Base-by-base conservation (phyloP, 495 filamentous ascomycete genomes). In the Acidiella bohemica region DNA sequence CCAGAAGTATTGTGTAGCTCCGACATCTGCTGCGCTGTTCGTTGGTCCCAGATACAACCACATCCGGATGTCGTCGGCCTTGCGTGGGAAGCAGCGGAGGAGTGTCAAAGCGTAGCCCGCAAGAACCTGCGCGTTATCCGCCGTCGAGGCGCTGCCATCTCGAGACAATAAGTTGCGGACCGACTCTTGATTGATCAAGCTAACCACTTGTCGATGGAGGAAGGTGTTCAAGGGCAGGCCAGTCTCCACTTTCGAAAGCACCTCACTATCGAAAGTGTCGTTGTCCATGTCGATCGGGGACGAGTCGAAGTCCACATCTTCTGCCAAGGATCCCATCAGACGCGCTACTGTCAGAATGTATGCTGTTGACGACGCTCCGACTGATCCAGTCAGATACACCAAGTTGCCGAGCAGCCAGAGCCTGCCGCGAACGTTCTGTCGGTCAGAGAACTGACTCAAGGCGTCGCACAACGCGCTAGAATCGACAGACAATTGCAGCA, bases 1-100 rank as follows among this genome's bases (percentile, higher is more conserved):
- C 84, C 90, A 99, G 54, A 95, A 87, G 55, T 81, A 95, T 53
- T 81, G 82, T 38, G 92, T 75, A 5, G 84, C 78, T 0, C 90
- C 80, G 12, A 79, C 55, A 37, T 67, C 63, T 4, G 51, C 53
- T 1, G 43, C 44, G 14, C 62, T 60, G 12, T 68, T 63, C 9
- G 81, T 76, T 22, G 85, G 85, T 0, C 84, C 80, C 11, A 86
- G 63, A 49, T 86, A 96, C 4, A 99, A 64, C 68, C 90, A 92
- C 84, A 96, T 93, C 0, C 87, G 79, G 36, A 96, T 92, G 37
- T 96, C 92, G 51, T 93, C 85, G 14, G 76, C 73, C 27, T 75
- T 70, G 7, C 71, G 67, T 14, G 87, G 90, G 49, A 99, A 99
- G 39, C 84, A 81, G 41, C 80, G 75, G 5, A 96, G 61, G 7